phyloP scores from a whole-genome alignment of 2,329 filamentous ascomycete species.

The Botrytis aclada region DNA sequence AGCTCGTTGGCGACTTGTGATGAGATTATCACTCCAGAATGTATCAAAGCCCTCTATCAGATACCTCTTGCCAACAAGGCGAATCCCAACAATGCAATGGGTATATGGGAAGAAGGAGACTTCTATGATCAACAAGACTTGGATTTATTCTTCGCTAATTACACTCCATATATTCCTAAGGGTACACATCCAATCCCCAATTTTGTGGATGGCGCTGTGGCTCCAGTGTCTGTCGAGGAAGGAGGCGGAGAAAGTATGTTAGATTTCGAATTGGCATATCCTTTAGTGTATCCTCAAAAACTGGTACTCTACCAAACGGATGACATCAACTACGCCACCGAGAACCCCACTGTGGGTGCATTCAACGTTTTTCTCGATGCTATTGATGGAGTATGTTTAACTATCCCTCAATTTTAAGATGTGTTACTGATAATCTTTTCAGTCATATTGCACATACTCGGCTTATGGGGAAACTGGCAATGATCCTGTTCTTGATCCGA shows the following conservation, averaged over 20 bases:
- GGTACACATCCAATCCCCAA: conserved; percentile 36
- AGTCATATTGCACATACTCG: conserved; percentile 23
- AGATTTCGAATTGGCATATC: conserved; percentile 46
- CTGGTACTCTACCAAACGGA: conserved; percentile 45
- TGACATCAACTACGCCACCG: conserved; percentile 27
- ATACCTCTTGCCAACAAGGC: conserved; percentile 42
- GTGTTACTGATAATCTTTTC: not conserved
- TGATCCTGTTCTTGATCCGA: conserved; percentile 43
- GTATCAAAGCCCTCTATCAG: conserved; percentile 52
- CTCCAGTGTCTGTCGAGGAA: conserved; percentile 23
- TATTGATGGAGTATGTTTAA: conserved; percentile 18
- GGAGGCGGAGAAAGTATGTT: conserved; percentile 28
- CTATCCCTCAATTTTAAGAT: not conserved
- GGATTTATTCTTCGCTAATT: conserved; percentile 47
- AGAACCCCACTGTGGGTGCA: conserved; percentile 4
- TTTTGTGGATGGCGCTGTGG: conserved; percentile 37
- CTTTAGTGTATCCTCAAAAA: conserved; percentile 49
- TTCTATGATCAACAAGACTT: conserved; percentile 33
- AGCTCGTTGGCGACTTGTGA: conserved; percentile 43
- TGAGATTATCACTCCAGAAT: conserved; percentile 54
- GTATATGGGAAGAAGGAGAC: conserved; percentile 53
- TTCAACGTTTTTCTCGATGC: conserved; percentile 21
- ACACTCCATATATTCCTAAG: conserved; percentile 39
- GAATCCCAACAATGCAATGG: conserved; percentile 46
- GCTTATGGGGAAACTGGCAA: conserved; percentile 22